Base-by-base conservation (phyloP, 2,329 filamentous ascomycete species). In the Ophiostoma novo-ulmi region DNA sequence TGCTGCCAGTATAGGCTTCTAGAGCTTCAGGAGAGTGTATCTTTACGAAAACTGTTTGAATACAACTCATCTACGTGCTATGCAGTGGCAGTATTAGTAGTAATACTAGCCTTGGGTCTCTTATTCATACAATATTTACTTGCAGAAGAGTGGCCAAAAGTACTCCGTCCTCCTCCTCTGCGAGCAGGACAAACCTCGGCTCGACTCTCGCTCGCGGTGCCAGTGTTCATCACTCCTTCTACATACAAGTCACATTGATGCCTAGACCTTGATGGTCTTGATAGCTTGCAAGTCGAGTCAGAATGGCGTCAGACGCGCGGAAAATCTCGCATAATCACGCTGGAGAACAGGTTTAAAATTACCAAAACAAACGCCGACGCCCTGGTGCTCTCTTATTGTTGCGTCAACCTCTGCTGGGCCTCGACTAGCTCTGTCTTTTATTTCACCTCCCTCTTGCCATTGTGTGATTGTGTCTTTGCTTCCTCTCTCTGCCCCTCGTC, bases 31-130 rank as follows among this genome's bases (percentile, higher is more conserved):
- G 17, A 20, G 17, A 2, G 6, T 48, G 17, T 7, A 48, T 20
- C 17, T 48, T 7, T 7, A 20, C 17, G 5, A 48, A n/a, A 5
- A n/a, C 44, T 48, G 31, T 31, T 31, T 31, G 31, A 31, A 31
- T 31, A 31, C 31, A 31, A 3, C 31, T 3, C 3, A 4, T 31
- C 31, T 31, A 31, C 31, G 31, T 31, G 31, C 31, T 31, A 31
- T 31, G 31, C 31, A 31, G 2, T 7, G 44, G 17, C 44, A 48
- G 7, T 3, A 6, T 17, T 6, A 7, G 1, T 6, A 20, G 1
- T 2, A 48, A 5, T 0, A 1, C 6, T 2, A 20, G 5, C 8
- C 5, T n/a, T 7, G 17, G 17, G 1, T 48, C 5, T 17, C 17
- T 0, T n/a, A 7, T 2, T 7, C 7, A n/a, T 6, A n/a, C 5